Base-by-base conservation (phyloP, 108 stramenopile genomes). In the Nitzschia palea region DNA sequence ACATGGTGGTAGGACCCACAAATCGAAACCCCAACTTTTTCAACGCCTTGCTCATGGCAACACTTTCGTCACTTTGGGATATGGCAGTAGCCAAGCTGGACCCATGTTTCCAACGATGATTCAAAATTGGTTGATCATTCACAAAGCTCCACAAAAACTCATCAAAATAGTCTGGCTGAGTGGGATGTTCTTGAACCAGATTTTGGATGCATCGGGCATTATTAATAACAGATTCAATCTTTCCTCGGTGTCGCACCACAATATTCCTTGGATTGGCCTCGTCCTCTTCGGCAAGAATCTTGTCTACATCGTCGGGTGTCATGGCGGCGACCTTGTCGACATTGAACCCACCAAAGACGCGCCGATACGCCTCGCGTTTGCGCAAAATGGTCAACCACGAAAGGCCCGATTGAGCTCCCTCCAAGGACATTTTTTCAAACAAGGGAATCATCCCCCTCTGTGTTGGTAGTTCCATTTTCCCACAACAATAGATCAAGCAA, bases 401-500 rank as follows among this genome's bases (percentile, higher is more conserved):
- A 1, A 91, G 57, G 2, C 90, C 90, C n/a, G 83, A 55, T 69
- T 91, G 90, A 0, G 80, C 81, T 30, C 84, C 85, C 62, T 91
- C 90, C 28, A 91, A 55, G 8, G 62, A 77, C 10, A 91, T 62
- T 48, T 77, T 82, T 71, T 86, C 86, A 79, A 91, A 91, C 10
- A 91, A 35, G 29, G 78, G 58, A 20, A 32, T 32, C 61, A 27
- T 30, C 85, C 90, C 5, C 63, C 77, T 44, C 81, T 79, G 37
- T n/a, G n/a, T n/a, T n/a, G 10, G 23, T 12, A 53, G 20, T 20
- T 10, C 51, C 20, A 12, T n/a, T n/a, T 53, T 10, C 10, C 18
- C 51, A n/a, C 27, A 33, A 34, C 6, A 31, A 33, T 30, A 6
- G 31, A 29, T 14, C 29, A 33, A 31, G 27, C 55, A n/a, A 10